phyloP scores from a whole-genome alignment of 768 basidiomycete genomes.

The Steccherinum ochraceum region DNA sequence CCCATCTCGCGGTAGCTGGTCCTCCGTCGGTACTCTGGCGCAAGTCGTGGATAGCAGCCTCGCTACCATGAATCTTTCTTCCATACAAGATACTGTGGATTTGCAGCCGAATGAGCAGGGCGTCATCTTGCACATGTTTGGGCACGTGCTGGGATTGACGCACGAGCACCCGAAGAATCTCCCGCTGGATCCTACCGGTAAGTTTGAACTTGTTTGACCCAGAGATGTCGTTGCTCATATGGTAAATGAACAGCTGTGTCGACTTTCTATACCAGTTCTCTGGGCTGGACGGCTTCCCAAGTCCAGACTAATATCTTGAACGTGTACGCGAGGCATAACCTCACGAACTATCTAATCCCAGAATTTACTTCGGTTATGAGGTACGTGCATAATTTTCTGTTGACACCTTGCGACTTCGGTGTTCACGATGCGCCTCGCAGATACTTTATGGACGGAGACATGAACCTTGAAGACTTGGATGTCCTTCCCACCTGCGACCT shows the following conservation, averaged over 20 bases:
- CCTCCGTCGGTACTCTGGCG: neutral
- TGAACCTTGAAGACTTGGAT: neutral
- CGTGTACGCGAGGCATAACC: neutral
- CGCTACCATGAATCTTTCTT: slow-evolving; percentile 5
- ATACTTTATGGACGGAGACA: neutral
- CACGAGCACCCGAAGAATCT: slow-evolving; percentile 5
- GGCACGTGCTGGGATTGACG: slow-evolving; percentile 3
- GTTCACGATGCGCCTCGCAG: neutral
- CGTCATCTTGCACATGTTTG: slow-evolving; percentile 5
- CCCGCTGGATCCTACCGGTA: neutral
- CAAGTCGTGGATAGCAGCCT: neutral
- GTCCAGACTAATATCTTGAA: neutral
- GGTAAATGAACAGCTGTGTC: neutral
- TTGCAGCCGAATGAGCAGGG: neutral
- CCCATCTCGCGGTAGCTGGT: neutral
- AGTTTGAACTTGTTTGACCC: neutral
- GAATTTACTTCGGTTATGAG: neutral
- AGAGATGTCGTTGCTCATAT: neutral
- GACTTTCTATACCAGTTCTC: neutral
- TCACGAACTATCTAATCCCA: neutral
- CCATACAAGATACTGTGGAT: slow-evolving; percentile 1
- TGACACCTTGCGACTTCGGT: neutral
- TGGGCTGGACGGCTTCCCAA: neutral
- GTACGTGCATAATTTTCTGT: neutral
- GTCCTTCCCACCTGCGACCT: neutral